These are phyloP conservation scores for Tulasnella sp. DNA, from an alignment of 768 basidiomycete species.

Conservation along the genomic window DNA sequence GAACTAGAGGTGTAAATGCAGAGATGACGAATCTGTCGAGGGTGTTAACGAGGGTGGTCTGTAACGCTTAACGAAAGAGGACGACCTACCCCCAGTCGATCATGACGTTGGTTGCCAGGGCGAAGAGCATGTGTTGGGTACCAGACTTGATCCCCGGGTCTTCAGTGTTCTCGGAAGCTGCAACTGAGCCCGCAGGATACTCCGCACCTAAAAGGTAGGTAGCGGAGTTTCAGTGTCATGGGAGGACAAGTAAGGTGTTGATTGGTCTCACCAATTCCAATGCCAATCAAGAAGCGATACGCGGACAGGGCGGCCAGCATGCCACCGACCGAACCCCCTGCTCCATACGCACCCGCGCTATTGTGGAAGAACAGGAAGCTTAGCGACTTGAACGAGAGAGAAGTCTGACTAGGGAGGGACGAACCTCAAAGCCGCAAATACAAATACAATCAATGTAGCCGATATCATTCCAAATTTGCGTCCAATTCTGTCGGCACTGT, in stretches of 20 bases:
- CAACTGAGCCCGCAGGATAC: slow-evolving; percentile 88
- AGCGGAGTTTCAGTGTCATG: slow-evolving; percentile 53
- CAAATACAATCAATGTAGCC: slow-evolving; percentile 78
- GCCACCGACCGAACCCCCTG: slow-evolving; percentile 66
- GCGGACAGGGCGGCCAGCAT: slow-evolving; percentile 77
- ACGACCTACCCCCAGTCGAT: slow-evolving; percentile 54
- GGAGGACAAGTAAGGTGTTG: not conserved
- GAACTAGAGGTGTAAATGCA: slow-evolving; percentile 79
- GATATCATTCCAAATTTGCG: slow-evolving; percentile 88
- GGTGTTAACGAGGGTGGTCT: not conserved
- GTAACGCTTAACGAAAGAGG: not conserved
- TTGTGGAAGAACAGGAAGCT: not conserved
- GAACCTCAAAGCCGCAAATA: slow-evolving; percentile 71
- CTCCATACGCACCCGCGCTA: slow-evolving; percentile 81
- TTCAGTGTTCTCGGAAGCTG: slow-evolving; percentile 88
- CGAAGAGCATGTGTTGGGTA: slow-evolving; percentile 84
- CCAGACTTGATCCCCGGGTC: slow-evolving; percentile 75
- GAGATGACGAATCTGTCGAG: slow-evolving; percentile 64
- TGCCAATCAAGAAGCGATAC: slow-evolving; percentile 87
- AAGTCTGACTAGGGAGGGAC: not conserved
- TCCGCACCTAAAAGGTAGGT: slow-evolving; percentile 43
- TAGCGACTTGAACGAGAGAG: not conserved
- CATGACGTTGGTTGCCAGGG: slow-evolving; percentile 86
- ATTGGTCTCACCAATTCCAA: slow-evolving; percentile 64
- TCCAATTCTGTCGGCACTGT: slow-evolving; percentile 67